Base-by-base conservation (phyloP, 129 eudicot species). In the Artemisia tridentata region DNA sequence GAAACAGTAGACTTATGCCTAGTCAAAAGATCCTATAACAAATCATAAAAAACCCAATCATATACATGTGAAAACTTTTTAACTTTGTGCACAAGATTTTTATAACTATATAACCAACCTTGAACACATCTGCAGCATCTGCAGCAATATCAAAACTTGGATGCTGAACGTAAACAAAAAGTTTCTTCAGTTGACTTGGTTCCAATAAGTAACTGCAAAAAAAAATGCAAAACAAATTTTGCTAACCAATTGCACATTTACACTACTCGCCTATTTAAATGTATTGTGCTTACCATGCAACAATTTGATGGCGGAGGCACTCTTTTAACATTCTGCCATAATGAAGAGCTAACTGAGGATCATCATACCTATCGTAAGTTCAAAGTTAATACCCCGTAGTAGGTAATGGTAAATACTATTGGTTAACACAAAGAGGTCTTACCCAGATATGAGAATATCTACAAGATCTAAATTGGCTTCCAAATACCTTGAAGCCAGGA, bases 1-100 rank as follows among this genome's bases (percentile, higher is more conserved):
- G 95, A 80, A n/a, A 90, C 91, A 11, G 95, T 90, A 27, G 95
- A 87, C 64, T 87, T 90, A 71, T 90, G 97, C 70, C 95, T 85
- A 27, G 91, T 90, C 87, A 90, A 79, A 27, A 90, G 95, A 72
- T 87, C 97, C 97, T 90, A 83, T 21, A 75, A 73, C 18, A 25
- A 54, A 48, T 48, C 9, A 55, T 18, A 88, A 8, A 53, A 23
- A 53, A 45, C 75, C 9, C 52, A 56, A 51, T 52, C 5, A 15
- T 1, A 58, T 21, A 71, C 23, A 41, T 77, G 49, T 38, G 45
- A 38, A 11, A 38, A 38, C 2, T 7, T 38, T 38, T 8, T 38
- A 38, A 38, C 45, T 38, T 38, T 38, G 45, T 38, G 10, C 45
- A 38, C 45, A 38, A 38, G 45, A 7, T 38, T 7, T 38, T 38